Conservation (phyloP, 345 rosid species). For the Arabidopsis thaliana region DNA sequence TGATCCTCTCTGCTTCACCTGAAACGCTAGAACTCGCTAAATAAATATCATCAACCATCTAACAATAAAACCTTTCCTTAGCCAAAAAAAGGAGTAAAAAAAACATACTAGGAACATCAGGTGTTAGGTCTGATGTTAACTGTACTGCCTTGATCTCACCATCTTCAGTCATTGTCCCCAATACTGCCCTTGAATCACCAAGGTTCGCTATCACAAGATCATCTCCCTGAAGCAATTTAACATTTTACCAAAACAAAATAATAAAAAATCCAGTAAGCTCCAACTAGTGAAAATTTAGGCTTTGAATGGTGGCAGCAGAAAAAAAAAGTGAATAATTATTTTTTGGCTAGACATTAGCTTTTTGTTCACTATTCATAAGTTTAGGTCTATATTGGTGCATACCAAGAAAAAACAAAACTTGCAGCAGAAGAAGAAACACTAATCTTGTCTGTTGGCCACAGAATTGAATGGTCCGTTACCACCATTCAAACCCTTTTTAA, state of each 20-base stretch:
- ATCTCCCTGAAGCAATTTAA: constrained; percentile 52
- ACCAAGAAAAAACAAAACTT: background rate
- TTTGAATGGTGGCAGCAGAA: background rate
- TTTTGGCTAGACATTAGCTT: background rate
- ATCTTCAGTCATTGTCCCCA: constrained; percentile 61
- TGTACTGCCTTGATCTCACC: constrained; percentile 60
- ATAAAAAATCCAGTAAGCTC: background rate
- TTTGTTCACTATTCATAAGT: background rate
- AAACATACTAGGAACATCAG: constrained; percentile 67
- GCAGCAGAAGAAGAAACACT: background rate
- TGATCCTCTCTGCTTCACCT: constrained; percentile 91
- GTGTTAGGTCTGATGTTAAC: constrained; percentile 82
- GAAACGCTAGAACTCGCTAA: background rate
- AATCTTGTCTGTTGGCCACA: background rate
- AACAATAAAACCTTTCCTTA: constrained; percentile 5
- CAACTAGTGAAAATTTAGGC: background rate
- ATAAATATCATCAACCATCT: constrained; percentile 6
- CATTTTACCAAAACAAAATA: no score
- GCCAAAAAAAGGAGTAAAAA: constrained; percentile 3
- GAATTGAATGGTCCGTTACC: background rate
- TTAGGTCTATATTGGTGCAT: background rate
- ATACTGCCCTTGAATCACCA: constrained; percentile 89
- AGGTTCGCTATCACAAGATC: constrained; percentile 83
- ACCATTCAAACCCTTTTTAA: background rate
- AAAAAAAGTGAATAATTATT: background rate